Evolutionary conservation across 2,329 filamentous ascomycete species (phyloP).

Genomic region (Phaeosphaeria sp.): DNA sequence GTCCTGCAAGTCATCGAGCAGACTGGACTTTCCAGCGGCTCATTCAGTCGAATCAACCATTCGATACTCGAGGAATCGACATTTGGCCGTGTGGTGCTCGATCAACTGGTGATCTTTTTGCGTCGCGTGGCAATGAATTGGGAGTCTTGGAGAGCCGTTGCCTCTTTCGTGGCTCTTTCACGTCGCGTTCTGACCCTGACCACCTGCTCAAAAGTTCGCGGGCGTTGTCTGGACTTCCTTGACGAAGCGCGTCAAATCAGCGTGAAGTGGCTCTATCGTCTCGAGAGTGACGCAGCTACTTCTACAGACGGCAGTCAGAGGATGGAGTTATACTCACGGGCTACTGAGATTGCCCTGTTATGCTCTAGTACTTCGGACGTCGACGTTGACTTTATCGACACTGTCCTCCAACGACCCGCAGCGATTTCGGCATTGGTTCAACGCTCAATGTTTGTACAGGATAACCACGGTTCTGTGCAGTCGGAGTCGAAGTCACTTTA

Average conservation of each 20-base stretch:
- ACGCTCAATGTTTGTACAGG: slow-evolving; percentile 29
- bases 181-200: slow-evolving; percentile 54
- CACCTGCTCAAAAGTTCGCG: slow-evolving; percentile 16
- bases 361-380: slow-evolving; percentile 57
- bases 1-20: slow-evolving; percentile 60
- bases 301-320: slow-evolving; percentile 34
- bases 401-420: slow-evolving; percentile 30
- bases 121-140: slow-evolving; percentile 32
- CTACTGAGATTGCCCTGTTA: slow-evolving; percentile 52
- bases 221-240: slow-evolving; percentile 42
- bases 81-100: slow-evolving; percentile 38
- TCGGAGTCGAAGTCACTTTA: slow-evolving; percentile 9
- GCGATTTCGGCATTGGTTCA: slow-evolving; percentile 24
- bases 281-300: slow-evolving; percentile 38
- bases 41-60: slow-evolving; percentile 46
- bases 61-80: slow-evolving; percentile 38
- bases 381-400: slow-evolving; percentile 40
- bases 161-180: slow-evolving; percentile 51
- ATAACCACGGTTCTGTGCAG: slow-evolving; percentile 12
- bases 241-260: slow-evolving; percentile 40
- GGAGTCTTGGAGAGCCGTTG: slow-evolving; percentile 51
- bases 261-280: slow-evolving; percentile 49
- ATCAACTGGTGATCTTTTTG: slow-evolving; percentile 19
- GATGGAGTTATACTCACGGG: slow-evolving; percentile 39
- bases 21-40: slow-evolving; percentile 47